These are phyloP conservation scores for Phytophthora capsici DNA, from an alignment of 352 stramenopile genomes.

Conservation along the genomic window DNA sequence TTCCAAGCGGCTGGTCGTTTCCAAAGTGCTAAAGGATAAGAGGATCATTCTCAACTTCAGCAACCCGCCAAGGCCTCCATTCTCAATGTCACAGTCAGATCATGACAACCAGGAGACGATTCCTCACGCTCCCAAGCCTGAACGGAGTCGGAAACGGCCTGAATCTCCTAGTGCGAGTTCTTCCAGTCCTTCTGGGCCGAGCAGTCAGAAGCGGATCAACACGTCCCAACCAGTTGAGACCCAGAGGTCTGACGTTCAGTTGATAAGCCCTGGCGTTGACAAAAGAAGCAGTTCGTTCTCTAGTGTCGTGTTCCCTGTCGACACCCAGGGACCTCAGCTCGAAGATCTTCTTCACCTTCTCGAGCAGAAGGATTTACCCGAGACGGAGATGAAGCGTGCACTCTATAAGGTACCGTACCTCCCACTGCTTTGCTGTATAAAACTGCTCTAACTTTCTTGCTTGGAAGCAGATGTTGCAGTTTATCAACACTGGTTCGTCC, in stretches of 20 bases:
- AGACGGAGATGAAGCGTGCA: constrained; percentile 42
- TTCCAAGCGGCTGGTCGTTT: constrained; percentile 57
- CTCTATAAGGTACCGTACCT: constrained; percentile 55
- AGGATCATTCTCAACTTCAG: constrained; percentile 58
- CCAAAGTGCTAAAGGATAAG: constrained; percentile 61
- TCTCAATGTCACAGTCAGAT: constrained; percentile 18
- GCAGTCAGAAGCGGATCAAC: constrained; percentile 56
- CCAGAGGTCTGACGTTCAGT: neutral
- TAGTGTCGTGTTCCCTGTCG: constrained; percentile 7
- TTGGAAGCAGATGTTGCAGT: constrained; percentile 37
- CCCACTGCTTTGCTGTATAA: neutral
- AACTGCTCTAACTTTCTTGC: constrained; percentile 3
- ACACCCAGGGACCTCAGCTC: constrained; percentile 34
- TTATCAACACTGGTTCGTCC: constrained; percentile 31
- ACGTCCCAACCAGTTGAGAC: constrained; percentile 19
- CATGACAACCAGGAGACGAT: constrained; percentile 27
- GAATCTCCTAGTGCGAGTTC: constrained; percentile 56
- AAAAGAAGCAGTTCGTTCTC: constrained; percentile 8
- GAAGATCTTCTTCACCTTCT: constrained; percentile 53
- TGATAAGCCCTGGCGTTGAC: neutral
- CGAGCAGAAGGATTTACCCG: constrained; percentile 55
- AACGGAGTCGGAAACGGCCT: constrained; percentile 55
- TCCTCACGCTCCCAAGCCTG: constrained; percentile 11
- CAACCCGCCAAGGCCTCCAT: constrained; percentile 14
- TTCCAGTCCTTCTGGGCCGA: constrained; percentile 42